Evolutionary conservation across 176 grass and related monocot species (phyloP), one percentile per base, ranked within the genome.

Genomic region (Poa annua): DNA sequence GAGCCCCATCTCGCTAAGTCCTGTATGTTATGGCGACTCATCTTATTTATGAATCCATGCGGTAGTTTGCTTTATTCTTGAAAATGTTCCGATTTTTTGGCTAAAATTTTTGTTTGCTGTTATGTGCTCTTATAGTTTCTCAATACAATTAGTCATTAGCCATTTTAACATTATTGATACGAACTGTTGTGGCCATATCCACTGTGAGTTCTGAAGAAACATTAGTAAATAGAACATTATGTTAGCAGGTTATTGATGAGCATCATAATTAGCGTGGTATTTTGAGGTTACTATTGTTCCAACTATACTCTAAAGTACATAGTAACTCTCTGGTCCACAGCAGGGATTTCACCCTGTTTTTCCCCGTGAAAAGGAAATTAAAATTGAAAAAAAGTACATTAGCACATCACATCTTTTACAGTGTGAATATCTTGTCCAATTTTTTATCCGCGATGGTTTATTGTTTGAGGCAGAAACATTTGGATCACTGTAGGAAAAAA

Each of bases 11-110:
- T 42, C 41, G 35, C 33, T 68, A 41, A 41, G 4, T 36, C 34
- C 39, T 41, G 9, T n/a, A 42, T 69, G 10, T 69, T 9, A 42
- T 42, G 36, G 42, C 1, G n/a, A 45, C 9, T 8, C 5, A 45
- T 71, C 38, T 45, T 71, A 71, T 45, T 45, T 71, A 71, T 71
- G 11, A 69, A 67, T 67, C 9, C 35, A 38, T 35, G 62, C 11
- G n/a, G n/a, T n/a, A n/a, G n/a, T n/a, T n/a, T n/a, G n/a, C n/a
- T n/a, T n/a, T n/a, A n/a, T n/a, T n/a, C n/a, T n/a, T n/a, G n/a
- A n/a, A n/a, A n/a, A n/a, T n/a, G n/a, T n/a, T n/a, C n/a, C n/a
- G n/a, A n/a, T n/a, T n/a, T n/a, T n/a, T n/a, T n/a, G n/a, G n/a
- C n/a, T n/a, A n/a, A n/a, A n/a, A n/a, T n/a, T n/a, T n/a, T n/a